Base-by-base conservation (phyloP, 768 basidiomycete genomes). In the Imleria badia region DNA sequence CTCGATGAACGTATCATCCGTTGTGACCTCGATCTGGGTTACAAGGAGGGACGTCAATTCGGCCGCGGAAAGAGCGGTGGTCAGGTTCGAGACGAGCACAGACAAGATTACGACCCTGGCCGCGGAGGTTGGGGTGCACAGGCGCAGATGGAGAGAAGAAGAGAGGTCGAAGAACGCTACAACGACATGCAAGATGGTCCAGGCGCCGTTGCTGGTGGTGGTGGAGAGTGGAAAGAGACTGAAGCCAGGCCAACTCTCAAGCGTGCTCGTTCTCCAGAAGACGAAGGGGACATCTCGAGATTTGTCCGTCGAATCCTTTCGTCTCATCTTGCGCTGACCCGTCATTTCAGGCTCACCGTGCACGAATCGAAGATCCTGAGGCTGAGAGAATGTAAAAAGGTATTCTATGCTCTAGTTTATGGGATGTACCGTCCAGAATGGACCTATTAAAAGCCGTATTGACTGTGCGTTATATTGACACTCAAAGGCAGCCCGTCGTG, bases 1-100 rank as follows among this genome's bases (percentile, higher is more conserved):
- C 85, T 99, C 20, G 97, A 99, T 72, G 97, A 99, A 73, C 89
- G 97, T 33, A 92, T 99, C 63, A 96, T 99, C 59, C 89, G 97
- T 44, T 98, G 95, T 66, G 97, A 99, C 76, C 76, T 99, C 66
- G 97, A 99, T 76, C 79, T 94, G 26, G 97, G 97, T 7, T 99
- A 98, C 74, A 86, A 86, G 66, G 97, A 99, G 67, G 96, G 96
- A 14, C 78, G 97, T 58, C 97, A 99, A 72, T 99, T 98, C 59
- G 97, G 97, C 30, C 79, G 97, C 56, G 97, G 97, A 26, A 98
- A 95, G 73, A 95, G 92, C 60, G 97, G 97, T 31, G 97, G 97
- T 3, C 95, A 97, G 78, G 84, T 95, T 48, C 82, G 96, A 61
- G 97, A 99, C 67, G 97, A 99, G 67, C 97, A 97, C 69, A 76